Conservation (phyloP, 257 asterid genomes). For the Verbascum thapsus region DNA sequence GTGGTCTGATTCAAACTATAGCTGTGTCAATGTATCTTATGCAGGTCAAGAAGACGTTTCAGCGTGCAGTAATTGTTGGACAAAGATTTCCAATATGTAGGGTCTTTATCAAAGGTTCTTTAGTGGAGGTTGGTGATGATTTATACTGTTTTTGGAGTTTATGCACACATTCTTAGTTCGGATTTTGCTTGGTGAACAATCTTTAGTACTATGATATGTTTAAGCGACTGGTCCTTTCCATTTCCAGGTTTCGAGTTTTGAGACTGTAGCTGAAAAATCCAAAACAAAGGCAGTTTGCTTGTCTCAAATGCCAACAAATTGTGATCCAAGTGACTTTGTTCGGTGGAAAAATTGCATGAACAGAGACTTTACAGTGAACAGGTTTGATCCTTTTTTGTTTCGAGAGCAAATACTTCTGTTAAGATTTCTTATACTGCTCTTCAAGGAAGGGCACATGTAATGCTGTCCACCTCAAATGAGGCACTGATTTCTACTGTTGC, state of each 20-base stretch:
- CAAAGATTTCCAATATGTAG: constrained; percentile 80
- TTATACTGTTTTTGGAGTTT: constrained; percentile 27
- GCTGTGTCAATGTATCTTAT: constrained; percentile 22
- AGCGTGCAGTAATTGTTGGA: constrained; percentile 62
- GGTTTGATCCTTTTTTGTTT: constrained; percentile 46
- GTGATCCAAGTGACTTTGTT: constrained; percentile 51
- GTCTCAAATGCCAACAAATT: constrained; percentile 49
- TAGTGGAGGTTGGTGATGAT: constrained; percentile 72
- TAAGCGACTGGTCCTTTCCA: constrained; percentile 10
- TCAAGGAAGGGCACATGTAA: constrained; percentile 23
- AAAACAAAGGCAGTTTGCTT: constrained; percentile 27
- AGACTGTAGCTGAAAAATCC: constrained; percentile 48
- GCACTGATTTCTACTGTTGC: constrained; percentile 9
- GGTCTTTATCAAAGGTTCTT: constrained; percentile 53
- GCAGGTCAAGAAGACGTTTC: constrained; percentile 60
- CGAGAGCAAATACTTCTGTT: constrained; percentile 8
- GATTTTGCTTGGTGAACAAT: constrained; percentile 15
- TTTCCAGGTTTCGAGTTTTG: constrained; percentile 86
- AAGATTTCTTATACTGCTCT: constrained; percentile 17
- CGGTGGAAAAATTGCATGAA: constrained; percentile 75
- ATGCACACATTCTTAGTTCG: constrained; percentile 5
- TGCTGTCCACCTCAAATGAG: constrained; percentile 25
- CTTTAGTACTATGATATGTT: constrained; percentile 13
- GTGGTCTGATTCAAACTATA: constrained; percentile 28
- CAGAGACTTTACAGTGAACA: constrained; percentile 92